These are phyloP conservation scores for Clohesyomyces aquaticus DNA, from an alignment of 495 filamentous ascomycete species.

Conservation along the genomic window DNA sequence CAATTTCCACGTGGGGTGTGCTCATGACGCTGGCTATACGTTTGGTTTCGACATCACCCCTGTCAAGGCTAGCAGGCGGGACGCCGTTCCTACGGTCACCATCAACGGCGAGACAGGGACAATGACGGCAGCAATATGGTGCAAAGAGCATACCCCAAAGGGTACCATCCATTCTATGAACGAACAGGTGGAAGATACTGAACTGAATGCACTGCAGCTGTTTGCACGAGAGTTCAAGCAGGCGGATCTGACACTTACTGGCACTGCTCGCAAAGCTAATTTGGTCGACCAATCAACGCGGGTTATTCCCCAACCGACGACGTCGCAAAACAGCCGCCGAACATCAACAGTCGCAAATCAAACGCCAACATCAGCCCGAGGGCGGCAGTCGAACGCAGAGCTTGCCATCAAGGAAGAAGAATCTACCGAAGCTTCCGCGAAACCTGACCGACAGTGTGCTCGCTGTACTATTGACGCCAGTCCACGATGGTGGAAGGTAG, in stretches of 20 bases:
- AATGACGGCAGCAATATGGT: constrained; percentile 82
- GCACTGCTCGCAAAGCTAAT: constrained; percentile 86
- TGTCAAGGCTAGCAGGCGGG: constrained; percentile 81
- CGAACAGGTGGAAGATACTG: constrained; percentile 66
- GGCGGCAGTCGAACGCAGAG: constrained; percentile 33
- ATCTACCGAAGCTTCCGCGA: constrained; percentile 15
- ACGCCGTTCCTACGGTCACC: constrained; percentile 69
- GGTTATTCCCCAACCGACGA: constrained; percentile 11
- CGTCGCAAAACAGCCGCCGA: constrained; percentile 27
- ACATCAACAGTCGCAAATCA: constrained; percentile 40
- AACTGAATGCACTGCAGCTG: constrained; percentile 77
- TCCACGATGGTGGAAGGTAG: constrained; percentile 61
- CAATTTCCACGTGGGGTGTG: constrained; percentile 86
- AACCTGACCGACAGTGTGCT: constrained; percentile 41
- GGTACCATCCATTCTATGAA: constrained; percentile 73
- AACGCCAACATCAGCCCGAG: constrained; percentile 34
- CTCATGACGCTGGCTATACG: constrained; percentile 76
- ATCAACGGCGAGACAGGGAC: constrained; percentile 76
- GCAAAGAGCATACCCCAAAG: constrained; percentile 79
- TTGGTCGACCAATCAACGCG: constrained; percentile 58
- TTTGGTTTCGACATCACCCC: constrained; percentile 91
- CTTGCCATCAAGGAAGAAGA: constrained; percentile 36
- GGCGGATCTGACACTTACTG: constrained; percentile 84
- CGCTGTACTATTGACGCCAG: constrained; percentile 64
- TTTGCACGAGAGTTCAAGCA: constrained; percentile 91